A percentile compares a stretch with the other conserved stretches of the same genome.
These are phyloP conservation scores for Canariomyces notabilis DNA, from an alignment of 2,329 filamentous ascomycete species.

Conservation along the genomic window DNA sequence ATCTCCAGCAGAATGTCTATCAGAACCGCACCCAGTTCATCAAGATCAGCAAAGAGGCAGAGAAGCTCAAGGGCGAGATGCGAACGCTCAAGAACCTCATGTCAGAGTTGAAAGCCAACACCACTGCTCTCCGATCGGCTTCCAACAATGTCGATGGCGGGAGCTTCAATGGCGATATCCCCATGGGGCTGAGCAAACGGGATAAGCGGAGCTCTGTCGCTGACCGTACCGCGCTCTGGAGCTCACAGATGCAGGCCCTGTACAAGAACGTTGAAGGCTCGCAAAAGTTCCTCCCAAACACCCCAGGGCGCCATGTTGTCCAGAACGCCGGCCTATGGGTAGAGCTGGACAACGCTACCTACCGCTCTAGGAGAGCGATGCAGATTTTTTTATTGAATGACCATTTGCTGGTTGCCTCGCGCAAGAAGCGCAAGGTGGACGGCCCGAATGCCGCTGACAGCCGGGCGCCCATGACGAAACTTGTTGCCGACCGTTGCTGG, in stretches of 20 bases:
- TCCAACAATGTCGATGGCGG: conserved; percentile 48
- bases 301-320: conserved; percentile 86
- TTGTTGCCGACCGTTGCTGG: conserved; percentile 94
- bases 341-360: conserved; percentile 93
- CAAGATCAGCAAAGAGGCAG: conserved; percentile 97
- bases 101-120: conserved; percentile 82
- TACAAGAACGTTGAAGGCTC: conserved; percentile 98
- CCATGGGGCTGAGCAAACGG: conserved; percentile 56
- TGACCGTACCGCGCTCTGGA: conserved; percentile 62
- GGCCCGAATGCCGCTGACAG: conserved; percentile 43
- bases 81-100: conserved; percentile 82
- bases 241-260: conserved; percentile 69
- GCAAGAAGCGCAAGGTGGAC: conserved; percentile 87
- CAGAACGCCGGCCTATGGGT: conserved; percentile 93
- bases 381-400: conserved; percentile 93
- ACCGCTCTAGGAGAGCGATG: conserved; percentile 85
- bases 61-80: conserved; percentile 97
- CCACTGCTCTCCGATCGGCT: conserved; percentile 57
- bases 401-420: conserved; percentile 82
- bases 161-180: conserved; percentile 47
- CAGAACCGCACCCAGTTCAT: conserved; percentile 98
- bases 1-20: conserved; percentile 92
- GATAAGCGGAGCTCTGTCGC: conserved; percentile 88
- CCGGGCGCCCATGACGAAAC: conserved; percentile 60
- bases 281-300: conserved; percentile 90